Evolutionary conservation across 1,139 yeast species (phyloP).

Genomic region (Arxiozyma slooffiae): DNA sequence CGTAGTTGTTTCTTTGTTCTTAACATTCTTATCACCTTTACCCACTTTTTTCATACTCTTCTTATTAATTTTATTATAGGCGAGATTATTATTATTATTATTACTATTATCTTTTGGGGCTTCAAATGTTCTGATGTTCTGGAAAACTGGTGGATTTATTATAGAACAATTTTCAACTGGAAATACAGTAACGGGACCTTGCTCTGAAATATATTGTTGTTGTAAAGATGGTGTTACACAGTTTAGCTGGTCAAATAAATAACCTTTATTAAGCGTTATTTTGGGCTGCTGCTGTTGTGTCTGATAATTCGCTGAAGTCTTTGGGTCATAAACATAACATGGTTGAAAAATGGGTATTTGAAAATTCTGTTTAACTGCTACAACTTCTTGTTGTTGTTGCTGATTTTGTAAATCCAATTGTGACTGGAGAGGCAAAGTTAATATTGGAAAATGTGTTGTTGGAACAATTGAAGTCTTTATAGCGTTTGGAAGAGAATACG

Average conservation of each 20-base stretch:
- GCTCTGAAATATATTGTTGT: neutral
- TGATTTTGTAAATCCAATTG: too few relatives aligned
- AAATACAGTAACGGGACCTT: neutral
- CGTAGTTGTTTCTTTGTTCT: neutral
- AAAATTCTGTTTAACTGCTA: too few relatives aligned
- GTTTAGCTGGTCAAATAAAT: neutral
- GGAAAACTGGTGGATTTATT: neutral
- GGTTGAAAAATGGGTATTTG: neutral
- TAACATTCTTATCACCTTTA: neutral
- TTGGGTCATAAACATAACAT: neutral
- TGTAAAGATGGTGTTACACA: neutral
- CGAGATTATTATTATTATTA: neutral
- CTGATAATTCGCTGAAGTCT: too few relatives aligned
- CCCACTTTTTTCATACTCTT: neutral
- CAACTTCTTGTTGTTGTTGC: conserved; percentile 3
- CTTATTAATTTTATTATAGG: too few relatives aligned
- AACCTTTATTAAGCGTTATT: neutral
- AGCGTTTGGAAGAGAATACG: too few relatives aligned
- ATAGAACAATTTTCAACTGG: neutral
- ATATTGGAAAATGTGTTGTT: too few relatives aligned
- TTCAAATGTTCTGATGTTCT: neutral
- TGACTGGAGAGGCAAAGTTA: too few relatives aligned
- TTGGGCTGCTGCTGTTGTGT: neutral
- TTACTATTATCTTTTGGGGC: neutral
- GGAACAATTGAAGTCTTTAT: too few relatives aligned